Evolutionary conservation across 257 asterid species (phyloP), one percentile per base, ranked within the genome.

Genomic region (Solanum chiquidenum): DNA sequence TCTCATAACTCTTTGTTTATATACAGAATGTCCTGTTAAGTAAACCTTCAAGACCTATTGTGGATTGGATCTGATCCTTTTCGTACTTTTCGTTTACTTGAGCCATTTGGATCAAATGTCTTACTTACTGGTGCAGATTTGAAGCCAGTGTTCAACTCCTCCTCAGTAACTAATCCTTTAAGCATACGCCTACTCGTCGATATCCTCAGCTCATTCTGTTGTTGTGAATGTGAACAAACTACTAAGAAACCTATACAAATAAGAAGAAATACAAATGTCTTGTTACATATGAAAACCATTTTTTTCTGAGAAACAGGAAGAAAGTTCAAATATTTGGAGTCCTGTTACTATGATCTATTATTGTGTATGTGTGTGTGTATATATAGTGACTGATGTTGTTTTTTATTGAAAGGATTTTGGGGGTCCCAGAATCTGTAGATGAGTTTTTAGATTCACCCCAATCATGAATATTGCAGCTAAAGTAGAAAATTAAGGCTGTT

Each of bases 61-160:
- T 96, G 99, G 89, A 96, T 96, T 46, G 99, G 99, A 86, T 96
- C 97, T 5, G 98, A 94, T 31, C 98, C 99, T 88, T 91, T 90
- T 33, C 91, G 89, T 44, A 94, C 96, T 86, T 87, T 91, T 90
- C 98, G 87, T 82, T 94, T 92, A 92, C 98, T 94, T 5, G 94
- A 90, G 66, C 87, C 88, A 85, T 91, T 90, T 14, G 92, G 92
- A 90, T 94, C 95, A 69, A 88, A 83, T 12, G 82, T 71, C 60
- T 68, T 69, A 29, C 82, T 88, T 34, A 31, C 86, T 58, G 84
- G 83, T 12, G 89, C 83, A 16, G 90, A 58, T 84, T 88, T 90
- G 73, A 38, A 79, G 71, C 76, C 84, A 29, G 92, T 72, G 60
- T 89, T 88, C 80, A 90, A 66, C 83, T 52, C 90, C 83, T 86